Evolutionary conservation across 1,139 yeast species (phyloP).

Genomic region (Debaryomyces singareniensis): DNA sequence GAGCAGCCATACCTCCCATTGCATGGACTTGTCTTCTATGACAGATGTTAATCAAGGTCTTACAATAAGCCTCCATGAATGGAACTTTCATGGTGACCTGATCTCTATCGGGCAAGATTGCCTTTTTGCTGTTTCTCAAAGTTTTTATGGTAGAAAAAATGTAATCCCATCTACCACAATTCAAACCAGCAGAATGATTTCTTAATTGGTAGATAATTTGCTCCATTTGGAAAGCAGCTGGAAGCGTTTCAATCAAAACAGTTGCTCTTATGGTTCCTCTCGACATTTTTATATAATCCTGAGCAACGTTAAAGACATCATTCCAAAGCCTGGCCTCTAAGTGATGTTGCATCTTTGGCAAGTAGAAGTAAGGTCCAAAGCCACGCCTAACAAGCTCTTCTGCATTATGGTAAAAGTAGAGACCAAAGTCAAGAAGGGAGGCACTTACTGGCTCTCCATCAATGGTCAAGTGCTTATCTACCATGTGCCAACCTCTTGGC

Average conservation of each 20-base stretch:
- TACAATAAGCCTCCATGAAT: conserved; percentile 21
- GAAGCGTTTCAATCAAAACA: conserved; percentile 24
- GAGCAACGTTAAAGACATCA: conserved; percentile 21
- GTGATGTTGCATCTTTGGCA: conserved; percentile 26
- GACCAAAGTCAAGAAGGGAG: conserved; percentile 13
- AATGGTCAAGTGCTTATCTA: conserved; percentile 12
- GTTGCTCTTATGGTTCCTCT: conserved; percentile 25
- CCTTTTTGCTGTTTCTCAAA: conserved; percentile 17
- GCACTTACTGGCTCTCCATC: conserved; percentile 15
- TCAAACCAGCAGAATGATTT: conserved; percentile 21
- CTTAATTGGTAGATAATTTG: conserved; percentile 24
- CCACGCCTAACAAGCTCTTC: conserved; percentile 15
- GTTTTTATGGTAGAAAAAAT: conserved; percentile 22
- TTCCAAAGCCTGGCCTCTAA: conserved; percentile 26
- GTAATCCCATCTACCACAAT: conserved; percentile 28
- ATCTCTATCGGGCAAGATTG: conserved; percentile 20
- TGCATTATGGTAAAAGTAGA: conserved; percentile 17
- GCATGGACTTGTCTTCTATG: conserved; percentile 26
- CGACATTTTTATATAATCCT: conserved; percentile 15
- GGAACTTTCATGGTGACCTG: conserved; percentile 23
- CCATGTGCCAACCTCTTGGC: conserved; percentile 18
- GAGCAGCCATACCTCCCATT: conserved; percentile 28
- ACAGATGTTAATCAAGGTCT: conserved; percentile 20
- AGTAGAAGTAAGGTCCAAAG: conserved; percentile 23
- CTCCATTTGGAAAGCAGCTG: conserved; percentile 27